Evolutionary conservation across 148 eudicot species (phyloP).

Genomic region (Silene conica): DNA sequence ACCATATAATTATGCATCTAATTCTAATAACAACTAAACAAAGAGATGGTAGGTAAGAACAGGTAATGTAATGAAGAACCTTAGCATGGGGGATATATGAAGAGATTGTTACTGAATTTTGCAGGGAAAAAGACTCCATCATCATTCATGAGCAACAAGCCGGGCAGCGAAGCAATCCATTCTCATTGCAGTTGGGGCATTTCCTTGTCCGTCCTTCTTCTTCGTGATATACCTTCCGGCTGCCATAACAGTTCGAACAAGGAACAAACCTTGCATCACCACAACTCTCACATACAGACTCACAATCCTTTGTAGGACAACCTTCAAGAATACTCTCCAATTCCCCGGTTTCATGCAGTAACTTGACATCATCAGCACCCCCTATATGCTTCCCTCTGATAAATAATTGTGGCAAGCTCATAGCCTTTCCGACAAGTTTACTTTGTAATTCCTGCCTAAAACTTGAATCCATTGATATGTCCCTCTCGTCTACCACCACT

Average conservation of each 20-base stretch:
- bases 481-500: conserved; percentile 76
- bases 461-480: conserved; percentile 82
- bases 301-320: conserved; percentile 51
- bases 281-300: conserved; percentile 57
- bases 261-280: conserved; percentile 92
- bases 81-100: neutral
- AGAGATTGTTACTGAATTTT: conserved; percentile 15
- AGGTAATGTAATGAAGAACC: conserved; percentile 16
- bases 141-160: conserved; percentile 59
- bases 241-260: conserved; percentile 74
- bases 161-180: conserved; percentile 85
- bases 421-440: conserved; percentile 50
- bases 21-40: neutral
- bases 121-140: neutral
- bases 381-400: conserved; percentile 69
- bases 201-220: conserved; percentile 58
- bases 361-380: conserved; percentile 80
- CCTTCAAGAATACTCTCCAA: conserved; percentile 64
- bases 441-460: conserved; percentile 65
- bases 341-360: conserved; percentile 72
- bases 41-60: conserved; percentile 13
- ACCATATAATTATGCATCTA: conserved; percentile 14
- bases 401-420: conserved; percentile 76
- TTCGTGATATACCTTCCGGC: conserved; percentile 68
- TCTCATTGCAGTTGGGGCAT: conserved; percentile 83